Conservation (phyloP, 1,284 basidiomycete species). For the Hymenochaete sp. region DNA sequence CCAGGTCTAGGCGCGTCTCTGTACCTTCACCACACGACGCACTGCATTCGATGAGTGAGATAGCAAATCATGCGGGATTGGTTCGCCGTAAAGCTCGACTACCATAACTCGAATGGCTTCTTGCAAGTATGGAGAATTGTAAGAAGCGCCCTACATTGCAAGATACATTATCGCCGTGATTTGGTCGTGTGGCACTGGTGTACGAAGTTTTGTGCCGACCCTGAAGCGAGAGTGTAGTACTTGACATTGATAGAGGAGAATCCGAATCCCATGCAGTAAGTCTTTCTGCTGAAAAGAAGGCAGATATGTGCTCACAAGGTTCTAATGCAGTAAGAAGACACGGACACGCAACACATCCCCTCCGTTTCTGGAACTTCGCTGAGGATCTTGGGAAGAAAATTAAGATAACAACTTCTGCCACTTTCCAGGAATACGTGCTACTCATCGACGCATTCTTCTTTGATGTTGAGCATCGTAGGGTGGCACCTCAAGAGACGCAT, state of each 20-base stretch:
- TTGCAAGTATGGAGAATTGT: background rate
- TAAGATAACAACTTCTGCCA: too few relatives aligned
- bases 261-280: constrained; percentile 3
- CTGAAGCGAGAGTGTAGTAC: background rate
- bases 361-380: background rate
- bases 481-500: background rate
- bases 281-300: background rate
- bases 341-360: background rate
- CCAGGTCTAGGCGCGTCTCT: too few relatives aligned
- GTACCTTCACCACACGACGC: background rate
- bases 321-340: too few relatives aligned
- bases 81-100: constrained; percentile 4
- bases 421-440: background rate
- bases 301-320: background rate
- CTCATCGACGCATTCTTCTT: background rate
- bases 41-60: background rate
- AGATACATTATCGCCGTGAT: background rate
- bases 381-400: background rate
- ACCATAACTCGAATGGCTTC: background rate
- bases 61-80: constrained; percentile 2
- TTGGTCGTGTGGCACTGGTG: background rate
- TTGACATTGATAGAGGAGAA: constrained; percentile 4
- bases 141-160: background rate
- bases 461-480: background rate
- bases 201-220: too few relatives aligned